Percentiles rank a stretch among this genome's conserved stretches.
These are phyloP conservation scores for Euphorbia celastroides DNA, from an alignment of 441 rosid genomes.

Conservation along the genomic window DNA sequence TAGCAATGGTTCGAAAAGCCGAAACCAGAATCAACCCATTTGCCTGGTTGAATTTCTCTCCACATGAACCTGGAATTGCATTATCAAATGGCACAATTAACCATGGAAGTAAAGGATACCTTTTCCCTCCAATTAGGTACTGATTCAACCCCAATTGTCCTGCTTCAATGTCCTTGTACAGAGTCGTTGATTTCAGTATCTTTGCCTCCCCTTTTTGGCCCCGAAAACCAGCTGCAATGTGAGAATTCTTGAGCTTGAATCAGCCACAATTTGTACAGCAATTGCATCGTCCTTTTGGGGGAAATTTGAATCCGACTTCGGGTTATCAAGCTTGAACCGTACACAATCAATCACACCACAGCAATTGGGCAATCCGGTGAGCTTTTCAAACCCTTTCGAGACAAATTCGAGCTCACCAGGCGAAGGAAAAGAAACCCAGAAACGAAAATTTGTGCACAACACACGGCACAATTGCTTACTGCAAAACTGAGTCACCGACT, in stretches of 20 bases:
- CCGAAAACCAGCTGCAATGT: constrained; percentile 46
- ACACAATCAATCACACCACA: constrained; percentile 47
- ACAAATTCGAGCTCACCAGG: constrained; percentile 36
- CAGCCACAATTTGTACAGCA: constrained; percentile 50
- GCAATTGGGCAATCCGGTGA: constrained; percentile 45
- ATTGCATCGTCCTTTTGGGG: not conserved
- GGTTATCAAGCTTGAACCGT: constrained; percentile 15
- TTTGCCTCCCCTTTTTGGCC: constrained; percentile 34
- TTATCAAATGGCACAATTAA: constrained; percentile 50
- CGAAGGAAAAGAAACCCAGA: constrained; percentile 53
- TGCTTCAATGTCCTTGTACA: constrained; percentile 42
- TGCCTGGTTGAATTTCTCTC: constrained; percentile 39
- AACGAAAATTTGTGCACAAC: constrained; percentile 57
- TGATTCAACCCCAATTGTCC: constrained; percentile 36
- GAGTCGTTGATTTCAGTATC: constrained; percentile 41
- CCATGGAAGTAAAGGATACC: constrained; percentile 68
- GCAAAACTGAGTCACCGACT: constrained; percentile 49
- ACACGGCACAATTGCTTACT: constrained; percentile 56
- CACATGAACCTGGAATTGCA: constrained; percentile 29
- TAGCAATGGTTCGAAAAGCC: constrained; percentile 33
- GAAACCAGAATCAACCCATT: constrained; percentile 28
- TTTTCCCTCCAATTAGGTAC: constrained; percentile 48
- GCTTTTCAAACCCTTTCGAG: constrained; percentile 34
- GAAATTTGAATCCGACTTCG: not conserved
- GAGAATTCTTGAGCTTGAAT: constrained; percentile 47